Evolutionary conservation across 352 stramenopile genomes (phyloP).

Genomic region (Globisporangium takayamanum): DNA sequence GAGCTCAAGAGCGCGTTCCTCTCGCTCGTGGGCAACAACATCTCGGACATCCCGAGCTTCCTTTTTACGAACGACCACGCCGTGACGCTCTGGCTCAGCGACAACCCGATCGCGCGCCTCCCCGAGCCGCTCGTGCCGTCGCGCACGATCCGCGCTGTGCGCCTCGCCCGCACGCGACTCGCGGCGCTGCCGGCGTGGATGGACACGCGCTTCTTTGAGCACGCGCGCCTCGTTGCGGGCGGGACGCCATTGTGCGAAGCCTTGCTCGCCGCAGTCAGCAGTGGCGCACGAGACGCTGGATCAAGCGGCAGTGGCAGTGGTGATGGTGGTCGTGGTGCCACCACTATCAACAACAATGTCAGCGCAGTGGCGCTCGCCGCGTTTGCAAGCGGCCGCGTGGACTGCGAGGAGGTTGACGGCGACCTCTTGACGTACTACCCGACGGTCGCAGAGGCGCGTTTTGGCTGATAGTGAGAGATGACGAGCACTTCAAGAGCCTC

Average conservation of each 20-base stretch:
- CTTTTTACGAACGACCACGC: constrained; percentile 12
- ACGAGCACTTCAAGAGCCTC: too few relatives aligned
- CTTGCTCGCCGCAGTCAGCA: constrained; percentile 1
- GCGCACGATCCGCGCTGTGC: constrained; percentile 5
- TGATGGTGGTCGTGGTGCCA: too few relatives aligned
- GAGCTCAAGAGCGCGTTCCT: constrained; percentile 17
- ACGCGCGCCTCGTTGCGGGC: neutral
- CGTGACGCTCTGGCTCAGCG: constrained; percentile 13
- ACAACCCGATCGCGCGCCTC: constrained; percentile 19
- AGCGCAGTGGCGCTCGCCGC: neutral
- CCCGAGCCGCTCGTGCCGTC: constrained; percentile 9
- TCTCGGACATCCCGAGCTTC: constrained; percentile 6
- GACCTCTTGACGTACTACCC: constrained; percentile 17
- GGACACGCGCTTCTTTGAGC: constrained; percentile 8
- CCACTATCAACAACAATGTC: neutral
- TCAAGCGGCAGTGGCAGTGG: neutral
- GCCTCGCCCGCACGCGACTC: constrained; percentile 6
- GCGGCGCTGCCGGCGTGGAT: constrained; percentile 8
- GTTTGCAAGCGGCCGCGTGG: constrained; percentile 1
- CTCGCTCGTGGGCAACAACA: constrained; percentile 18
- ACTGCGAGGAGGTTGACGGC: constrained; percentile 2
- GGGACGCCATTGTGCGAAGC: constrained; percentile 9
- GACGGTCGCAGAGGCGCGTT: constrained; percentile 1
- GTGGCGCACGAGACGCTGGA: neutral
- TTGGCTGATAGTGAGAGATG: neutral